These are phyloP conservation scores for Aspergillus hortae DNA, from an alignment of 2,329 filamentous ascomycete species.

Conservation along the genomic window DNA sequence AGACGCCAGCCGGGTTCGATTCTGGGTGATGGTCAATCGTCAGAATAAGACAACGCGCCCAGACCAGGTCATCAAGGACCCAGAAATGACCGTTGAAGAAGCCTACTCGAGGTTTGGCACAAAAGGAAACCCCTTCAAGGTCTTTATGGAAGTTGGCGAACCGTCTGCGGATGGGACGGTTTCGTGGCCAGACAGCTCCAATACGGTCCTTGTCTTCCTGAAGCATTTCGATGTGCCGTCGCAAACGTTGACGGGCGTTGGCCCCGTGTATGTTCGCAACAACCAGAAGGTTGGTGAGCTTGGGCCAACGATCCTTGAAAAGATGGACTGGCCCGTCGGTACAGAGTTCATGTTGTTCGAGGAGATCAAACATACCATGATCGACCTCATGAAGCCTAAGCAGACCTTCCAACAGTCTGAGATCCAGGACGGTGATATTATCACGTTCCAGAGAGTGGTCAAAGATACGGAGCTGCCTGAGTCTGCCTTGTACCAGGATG, in stretches of 20 bases:
- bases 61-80: constrained; percentile 78
- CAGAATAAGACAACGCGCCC: constrained; percentile 96
- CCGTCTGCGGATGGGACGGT: constrained; percentile 67
- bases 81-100: constrained; percentile 74
- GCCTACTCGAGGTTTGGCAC: constrained; percentile 66
- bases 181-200: constrained; percentile 58
- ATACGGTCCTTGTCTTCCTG: constrained; percentile 77
- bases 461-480: constrained; percentile 38
- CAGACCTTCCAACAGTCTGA: constrained; percentile 85
- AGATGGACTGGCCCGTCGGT: constrained; percentile 83
- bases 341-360: constrained; percentile 75
- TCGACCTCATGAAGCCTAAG: constrained; percentile 89
- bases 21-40: constrained; percentile 98
- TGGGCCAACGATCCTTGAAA: constrained; percentile 69
- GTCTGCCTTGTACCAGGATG: constrained; percentile 59
- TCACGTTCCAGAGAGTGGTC: constrained; percentile 78
- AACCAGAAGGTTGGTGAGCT: constrained; percentile 86
- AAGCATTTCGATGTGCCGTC: constrained; percentile 82
- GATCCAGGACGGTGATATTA: constrained; percentile 93
- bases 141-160: constrained; percentile 81
- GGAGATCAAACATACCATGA: constrained; percentile 98
- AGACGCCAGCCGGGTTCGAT: constrained; percentile 67
- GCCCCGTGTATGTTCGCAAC: constrained; percentile 82
- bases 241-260: constrained; percentile 72
- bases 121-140: constrained; percentile 64